Evolutionary conservation across 2,329 filamentous ascomycete species (phyloP).

Genomic region (Thelonectria rubi): DNA sequence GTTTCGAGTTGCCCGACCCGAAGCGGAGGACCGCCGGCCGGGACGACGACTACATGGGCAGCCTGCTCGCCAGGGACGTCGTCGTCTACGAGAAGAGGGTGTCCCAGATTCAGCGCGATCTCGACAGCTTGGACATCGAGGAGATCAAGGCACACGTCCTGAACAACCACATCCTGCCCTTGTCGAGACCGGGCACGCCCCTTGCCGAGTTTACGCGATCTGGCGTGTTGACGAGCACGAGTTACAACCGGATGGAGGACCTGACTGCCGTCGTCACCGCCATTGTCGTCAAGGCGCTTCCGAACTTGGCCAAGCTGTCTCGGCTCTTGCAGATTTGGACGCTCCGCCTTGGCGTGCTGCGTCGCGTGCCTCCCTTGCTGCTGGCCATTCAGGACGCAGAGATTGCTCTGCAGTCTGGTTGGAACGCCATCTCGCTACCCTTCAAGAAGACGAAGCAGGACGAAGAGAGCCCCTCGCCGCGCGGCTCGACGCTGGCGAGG

Average conservation of each 20-base stretch:
- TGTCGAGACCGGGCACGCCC: conserved; percentile 51
- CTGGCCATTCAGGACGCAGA: conserved; percentile 72
- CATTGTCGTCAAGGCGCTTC: conserved; percentile 88
- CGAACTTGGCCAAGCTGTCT: conserved; percentile 78
- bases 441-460: conserved; percentile 32
- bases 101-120: conserved; percentile 74
- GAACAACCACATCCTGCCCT: conserved; percentile 76
- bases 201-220: conserved; percentile 44
- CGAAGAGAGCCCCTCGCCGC: conserved; percentile 29
- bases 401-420: conserved; percentile 70
- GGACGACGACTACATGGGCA: conserved; percentile 69
- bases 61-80: conserved; percentile 72
- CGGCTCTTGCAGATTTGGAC: conserved; percentile 81
- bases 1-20: conserved; percentile 61
- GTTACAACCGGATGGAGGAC: conserved; percentile 82
- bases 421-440: conserved; percentile 64
- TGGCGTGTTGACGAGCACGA: conserved; percentile 57
- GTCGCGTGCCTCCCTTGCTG: conserved; percentile 75
- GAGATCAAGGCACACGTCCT: conserved; percentile 91
- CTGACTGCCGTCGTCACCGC: conserved; percentile 90
- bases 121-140: conserved; percentile 79
- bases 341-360: conserved; percentile 77
- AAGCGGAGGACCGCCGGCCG: conserved; percentile 50
- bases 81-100: conserved; percentile 75
- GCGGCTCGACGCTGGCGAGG: conserved; percentile 47